Evolutionary conservation across 108 stramenopile species (phyloP).

Genomic region (Pseudonitzschia pungens): DNA sequence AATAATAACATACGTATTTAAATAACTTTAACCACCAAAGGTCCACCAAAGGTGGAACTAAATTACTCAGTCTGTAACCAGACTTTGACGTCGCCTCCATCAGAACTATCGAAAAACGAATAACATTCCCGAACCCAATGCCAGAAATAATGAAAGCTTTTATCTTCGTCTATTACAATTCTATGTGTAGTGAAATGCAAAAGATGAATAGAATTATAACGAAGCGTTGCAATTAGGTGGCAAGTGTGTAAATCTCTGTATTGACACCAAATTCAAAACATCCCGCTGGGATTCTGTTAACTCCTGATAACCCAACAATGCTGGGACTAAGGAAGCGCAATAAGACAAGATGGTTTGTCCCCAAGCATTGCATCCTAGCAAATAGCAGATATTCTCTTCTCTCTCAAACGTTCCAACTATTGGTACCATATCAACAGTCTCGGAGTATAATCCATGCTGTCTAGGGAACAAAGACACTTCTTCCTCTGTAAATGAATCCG

Average conservation of each 20-base stretch:
- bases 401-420: slow-evolving; percentile 21
- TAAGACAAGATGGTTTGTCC: slow-evolving; percentile 47
- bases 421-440: slow-evolving; percentile 43
- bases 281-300: slow-evolving; percentile 35
- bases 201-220: too few species aligned
- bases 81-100: too few species aligned
- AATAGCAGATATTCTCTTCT: slow-evolving; percentile 31
- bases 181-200: too few species aligned
- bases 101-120: too few species aligned
- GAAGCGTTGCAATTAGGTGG: slow-evolving; percentile 7
- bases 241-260: slow-evolving; percentile 31
- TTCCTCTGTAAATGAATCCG: slow-evolving; percentile 9
- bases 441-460: slow-evolving; percentile 46
- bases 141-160: too few species aligned
- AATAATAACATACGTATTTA: too few species aligned
- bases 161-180: too few species aligned
- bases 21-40: too few species aligned
- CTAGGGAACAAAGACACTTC: slow-evolving; percentile 24
- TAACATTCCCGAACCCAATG: too few species aligned
- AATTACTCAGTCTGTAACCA: too few species aligned
- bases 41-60: too few species aligned
- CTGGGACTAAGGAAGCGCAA: slow-evolving; percentile 35
- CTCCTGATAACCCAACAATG: slow-evolving; percentile 24
- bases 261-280: slow-evolving; percentile 31
- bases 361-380: slow-evolving; percentile 49